Evolutionary conservation across 2,329 filamentous ascomycete species (phyloP), one percentile per base, ranked within the genome.

Genomic region (Chaetomium sp.): DNA sequence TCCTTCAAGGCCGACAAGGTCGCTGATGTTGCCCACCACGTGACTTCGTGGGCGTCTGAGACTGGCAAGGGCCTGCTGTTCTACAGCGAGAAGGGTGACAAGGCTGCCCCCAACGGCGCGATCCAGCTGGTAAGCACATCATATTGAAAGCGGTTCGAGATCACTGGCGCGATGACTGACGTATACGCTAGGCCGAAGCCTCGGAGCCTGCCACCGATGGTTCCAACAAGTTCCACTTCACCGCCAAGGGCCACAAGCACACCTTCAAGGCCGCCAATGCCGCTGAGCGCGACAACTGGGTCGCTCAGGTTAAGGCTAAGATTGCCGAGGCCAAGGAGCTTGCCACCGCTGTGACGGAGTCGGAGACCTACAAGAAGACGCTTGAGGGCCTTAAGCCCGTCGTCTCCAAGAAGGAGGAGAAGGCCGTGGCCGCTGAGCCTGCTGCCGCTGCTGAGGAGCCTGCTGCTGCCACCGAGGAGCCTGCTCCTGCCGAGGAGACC

Each of bases 11-110:
- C 84, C 67, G 91, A 96, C 82, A 96, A 96, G 86, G 79, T 86
- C 55, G 79, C 85, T 53, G 79, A 81, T 59, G 73, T 86, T 63
- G 86, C 88, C 59, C 87, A 95, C 76, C 81, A 88, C 63, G 87
- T 87, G 65, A 87, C 85, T 64, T 88, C 94, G 38, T 96, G 94
- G 90, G 90, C 92, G 61, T 85, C 85, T 65, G 85, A 95, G 79
- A 96, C 92, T 57, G 92, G 92, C 72, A 95, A 95, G 80, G 94
- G 94, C 69, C 87, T 97, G 19, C 79, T 97, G 43, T 96, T 95
- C 81, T 88, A 89, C 74, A 86, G 87, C 74, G 91, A 92, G 84
- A 86, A 89, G 74, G 78, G 81, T 68, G 88, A 95, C 75, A 96
- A 95, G 84, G 78, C 82, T 62, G 80, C 81, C 58, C 91, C 92